Conservation (phyloP, 176 grass and related monocot species). For the Oryza punctata region DNA sequence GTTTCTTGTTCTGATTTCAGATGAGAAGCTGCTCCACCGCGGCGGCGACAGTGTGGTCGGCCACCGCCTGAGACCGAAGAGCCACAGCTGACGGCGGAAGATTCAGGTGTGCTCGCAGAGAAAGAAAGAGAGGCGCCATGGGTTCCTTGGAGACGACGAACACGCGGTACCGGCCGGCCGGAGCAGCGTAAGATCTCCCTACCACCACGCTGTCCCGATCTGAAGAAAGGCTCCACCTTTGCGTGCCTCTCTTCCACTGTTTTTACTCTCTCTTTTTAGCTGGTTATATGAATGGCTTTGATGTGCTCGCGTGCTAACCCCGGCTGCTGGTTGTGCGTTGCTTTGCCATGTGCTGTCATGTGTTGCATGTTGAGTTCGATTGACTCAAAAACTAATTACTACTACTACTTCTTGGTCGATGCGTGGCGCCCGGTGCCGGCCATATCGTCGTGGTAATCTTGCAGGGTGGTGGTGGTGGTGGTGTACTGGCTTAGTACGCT, state of each 20-base stretch:
- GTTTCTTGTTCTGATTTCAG: slow-evolving; percentile 32
- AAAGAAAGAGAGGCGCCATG: slow-evolving; percentile 26
- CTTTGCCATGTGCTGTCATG: slow-evolving; percentile 52
- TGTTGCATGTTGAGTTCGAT: slow-evolving; percentile 26
- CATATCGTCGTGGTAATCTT: slow-evolving; percentile 5
- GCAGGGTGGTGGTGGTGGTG: neutral
- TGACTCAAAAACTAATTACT: slow-evolving; percentile 15
- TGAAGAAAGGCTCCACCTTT: neutral
- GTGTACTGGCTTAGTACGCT: slow-evolving; percentile 18
- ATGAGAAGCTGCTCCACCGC: slow-evolving; percentile 52
- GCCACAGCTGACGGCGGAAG: neutral
- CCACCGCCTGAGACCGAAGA: slow-evolving; percentile 29
- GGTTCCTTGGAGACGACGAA: slow-evolving; percentile 50
- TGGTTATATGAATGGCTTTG: slow-evolving; percentile 28
- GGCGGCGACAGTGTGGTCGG: slow-evolving; percentile 24
- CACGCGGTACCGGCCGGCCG: slow-evolving; percentile 62
- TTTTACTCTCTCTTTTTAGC: slow-evolving; percentile 7
- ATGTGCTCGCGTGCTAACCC: slow-evolving; percentile 45
- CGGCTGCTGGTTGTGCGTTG: slow-evolving; percentile 17
- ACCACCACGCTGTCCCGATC: slow-evolving; percentile 22
- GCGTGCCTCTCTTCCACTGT: neutral
- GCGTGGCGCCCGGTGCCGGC: neutral
- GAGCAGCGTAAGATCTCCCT: slow-evolving; percentile 53
- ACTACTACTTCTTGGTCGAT: neutral
- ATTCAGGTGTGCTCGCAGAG: neutral